Evolutionary conservation across 2,329 filamentous ascomycete species (phyloP), one percentile per base, ranked within the genome.

Genomic region (Trichoderma simmonsii): DNA sequence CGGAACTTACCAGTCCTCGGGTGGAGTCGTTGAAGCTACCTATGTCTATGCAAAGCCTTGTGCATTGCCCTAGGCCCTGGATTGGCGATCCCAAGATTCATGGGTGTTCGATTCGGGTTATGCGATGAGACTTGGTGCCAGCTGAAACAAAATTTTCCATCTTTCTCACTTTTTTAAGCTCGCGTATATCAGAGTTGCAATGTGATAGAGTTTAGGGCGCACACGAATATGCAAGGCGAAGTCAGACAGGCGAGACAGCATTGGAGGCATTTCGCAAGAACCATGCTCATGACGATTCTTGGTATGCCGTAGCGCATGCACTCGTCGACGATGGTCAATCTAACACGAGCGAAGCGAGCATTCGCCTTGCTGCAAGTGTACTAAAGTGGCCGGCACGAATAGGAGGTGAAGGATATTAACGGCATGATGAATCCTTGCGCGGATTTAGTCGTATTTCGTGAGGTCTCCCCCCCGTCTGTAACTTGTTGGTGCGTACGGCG

Each of bases 381-480:
- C 64, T 43, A 57, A 39, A 6, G 5, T 11, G 18, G 54, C 34
- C 34, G 54, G 65, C 54, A 36, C 66, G 39, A 69, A 69, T 69
- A 62, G 66, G 66, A 69, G 57, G 66, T 51, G 66, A 60, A 48
- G 65, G 65, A 48, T 60, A 68, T 68, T 48, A 48, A 68, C 65
- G 65, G 65, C 66, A 69, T 36, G 66, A 12, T 43, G 57, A 26
- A 61, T 59, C 65, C 65, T 68, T 51, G 63, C 21, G 63, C 30
- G 30, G 39, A 34, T 59, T 59, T 61, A 59, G 36, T 59, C 54
- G 56, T 62, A 61, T 67, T 67, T 26, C 34, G 64, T 26, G 28
- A 48, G 43, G 7, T 9, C 6, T 39, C n/a, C 30, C 62, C 62
- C 30, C 7, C 36, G 18, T 12, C 39, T 6, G 60, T 43, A 39